phyloP scores from a whole-genome alignment of 345 rosid genomes.

The Eucalyptus grandis region DNA sequence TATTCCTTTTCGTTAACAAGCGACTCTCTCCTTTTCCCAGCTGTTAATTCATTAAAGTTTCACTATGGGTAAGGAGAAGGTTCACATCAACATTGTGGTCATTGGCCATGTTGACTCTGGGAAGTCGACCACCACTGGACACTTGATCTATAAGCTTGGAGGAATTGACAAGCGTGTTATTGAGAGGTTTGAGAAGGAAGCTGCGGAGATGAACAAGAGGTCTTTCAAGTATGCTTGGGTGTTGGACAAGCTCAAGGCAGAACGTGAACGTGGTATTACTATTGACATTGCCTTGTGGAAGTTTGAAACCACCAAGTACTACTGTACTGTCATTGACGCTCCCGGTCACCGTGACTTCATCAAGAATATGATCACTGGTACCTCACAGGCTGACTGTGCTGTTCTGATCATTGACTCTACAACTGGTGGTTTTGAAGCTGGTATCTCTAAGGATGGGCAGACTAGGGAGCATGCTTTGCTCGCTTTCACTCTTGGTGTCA shows the following conservation, averaged over 20 bases:
- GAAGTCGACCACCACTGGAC: slow-evolving; percentile 64
- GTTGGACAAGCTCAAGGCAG: slow-evolving; percentile 75
- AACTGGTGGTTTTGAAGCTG: slow-evolving; percentile 81
- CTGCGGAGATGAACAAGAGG: slow-evolving; percentile 80
- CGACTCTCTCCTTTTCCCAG: not conserved
- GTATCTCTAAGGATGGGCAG: slow-evolving; percentile 85
- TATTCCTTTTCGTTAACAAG: not conserved
- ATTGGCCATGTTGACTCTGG: slow-evolving; percentile 37
- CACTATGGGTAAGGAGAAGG: slow-evolving; percentile 6
- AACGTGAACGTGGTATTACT: slow-evolving; percentile 76
- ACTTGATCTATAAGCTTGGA: slow-evolving; percentile 76
- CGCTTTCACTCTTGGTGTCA: slow-evolving; percentile 66
- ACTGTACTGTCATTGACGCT: slow-evolving; percentile 75
- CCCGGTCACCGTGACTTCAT: slow-evolving; percentile 76
- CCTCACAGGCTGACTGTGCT: slow-evolving; percentile 80
- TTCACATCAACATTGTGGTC: slow-evolving; percentile 9
- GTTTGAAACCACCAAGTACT: slow-evolving; percentile 64
- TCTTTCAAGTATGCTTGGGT: slow-evolving; percentile 81
- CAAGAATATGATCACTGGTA: slow-evolving; percentile 78
- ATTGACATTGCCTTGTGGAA: slow-evolving; percentile 70
- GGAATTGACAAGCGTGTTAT: slow-evolving; percentile 83
- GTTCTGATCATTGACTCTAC: slow-evolving; percentile 73
- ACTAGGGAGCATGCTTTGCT: slow-evolving; percentile 67
- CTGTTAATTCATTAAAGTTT: not conserved
- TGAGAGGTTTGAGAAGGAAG: slow-evolving; percentile 73